Evolutionary conservation across 805 yeast species (phyloP).

Genomic region (Candida vaughaniae): DNA sequence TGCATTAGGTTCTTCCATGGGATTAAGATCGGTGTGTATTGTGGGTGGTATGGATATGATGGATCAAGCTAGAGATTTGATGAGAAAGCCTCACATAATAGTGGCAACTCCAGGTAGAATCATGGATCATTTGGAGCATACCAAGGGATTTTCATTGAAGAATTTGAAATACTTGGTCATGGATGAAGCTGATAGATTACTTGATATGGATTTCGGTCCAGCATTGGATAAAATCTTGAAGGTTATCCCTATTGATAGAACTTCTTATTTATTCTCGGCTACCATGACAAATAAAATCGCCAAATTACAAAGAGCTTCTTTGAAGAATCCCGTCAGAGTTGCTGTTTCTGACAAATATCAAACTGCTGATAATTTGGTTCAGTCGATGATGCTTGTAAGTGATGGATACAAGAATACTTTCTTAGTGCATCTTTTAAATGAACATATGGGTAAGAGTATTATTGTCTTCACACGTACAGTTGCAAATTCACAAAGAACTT

Average conservation of each 20-base stretch:
- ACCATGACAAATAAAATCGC: slow-evolving; percentile 96
- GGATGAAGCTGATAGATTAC: slow-evolving; percentile 95
- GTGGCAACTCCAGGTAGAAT: slow-evolving; percentile 96
- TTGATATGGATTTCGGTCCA: slow-evolving; percentile 97
- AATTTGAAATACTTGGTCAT: slow-evolving; percentile 80
- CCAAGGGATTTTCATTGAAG: slow-evolving; percentile 83
- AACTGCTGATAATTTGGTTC: slow-evolving; percentile 92
- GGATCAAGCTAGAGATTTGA: slow-evolving; percentile 93
- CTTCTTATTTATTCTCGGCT: slow-evolving; percentile 89
- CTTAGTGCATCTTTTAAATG: slow-evolving; percentile 78
- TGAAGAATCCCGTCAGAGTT: slow-evolving; percentile 83
- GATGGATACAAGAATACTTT: slow-evolving; percentile 91
- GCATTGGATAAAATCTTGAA: slow-evolving; percentile 83
- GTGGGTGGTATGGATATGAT: slow-evolving; percentile 99
- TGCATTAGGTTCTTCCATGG: slow-evolving; percentile 90
- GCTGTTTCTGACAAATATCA: slow-evolving; percentile 87
- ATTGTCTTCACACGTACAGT: slow-evolving; percentile 93
- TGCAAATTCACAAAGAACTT: slow-evolving; percentile 90
- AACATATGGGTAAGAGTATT: slow-evolving; percentile 77
- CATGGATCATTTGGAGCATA: slow-evolving; percentile 90
- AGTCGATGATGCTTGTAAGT: slow-evolving; percentile 85
- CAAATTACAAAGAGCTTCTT: slow-evolving; percentile 89
- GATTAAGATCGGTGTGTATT: slow-evolving; percentile 81
- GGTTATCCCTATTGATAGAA: slow-evolving; percentile 80
- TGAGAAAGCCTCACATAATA: slow-evolving; percentile 90